Conservation (phyloP, 2,329 filamentous ascomycete species). For the Beauveria sp. region DNA sequence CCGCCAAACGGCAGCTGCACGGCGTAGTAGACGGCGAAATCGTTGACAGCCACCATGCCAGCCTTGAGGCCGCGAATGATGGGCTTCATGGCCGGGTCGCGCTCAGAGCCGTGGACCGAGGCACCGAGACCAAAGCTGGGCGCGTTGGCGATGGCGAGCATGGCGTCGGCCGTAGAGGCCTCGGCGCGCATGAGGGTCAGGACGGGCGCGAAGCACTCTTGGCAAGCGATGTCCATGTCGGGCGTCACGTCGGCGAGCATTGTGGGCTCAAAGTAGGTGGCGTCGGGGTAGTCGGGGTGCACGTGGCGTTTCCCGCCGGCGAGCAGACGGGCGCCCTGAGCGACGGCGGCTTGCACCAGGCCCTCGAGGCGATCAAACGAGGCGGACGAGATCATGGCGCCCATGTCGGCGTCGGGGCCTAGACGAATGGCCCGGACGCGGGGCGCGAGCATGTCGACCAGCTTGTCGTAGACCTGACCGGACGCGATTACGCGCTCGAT, state of each 20-base stretch:
- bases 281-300: conserved; percentile 67
- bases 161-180: conserved; percentile 49
- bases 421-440: conserved; percentile 68
- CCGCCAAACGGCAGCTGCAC: conserved; percentile 94
- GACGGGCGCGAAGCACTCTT: conserved; percentile 89
- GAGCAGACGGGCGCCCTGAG: conserved; percentile 70
- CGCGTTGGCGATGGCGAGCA: conserved; percentile 74
- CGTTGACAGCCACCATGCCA: conserved; percentile 92
- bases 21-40: conserved; percentile 90
- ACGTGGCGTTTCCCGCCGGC: conserved; percentile 65
- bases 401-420: conserved; percentile 73
- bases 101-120: conserved; percentile 71
- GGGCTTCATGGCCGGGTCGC: conserved; percentile 49
- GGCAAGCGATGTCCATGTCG: conserved; percentile 77
- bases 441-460: conserved; percentile 63
- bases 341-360: conserved; percentile 70
- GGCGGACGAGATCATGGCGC: conserved; percentile 77
- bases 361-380: conserved; percentile 69
- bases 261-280: conserved; percentile 90
- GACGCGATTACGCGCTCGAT: conserved; percentile 87
- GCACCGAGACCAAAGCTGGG: conserved; percentile 81
- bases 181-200: conserved; percentile 75
- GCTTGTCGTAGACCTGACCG: conserved; percentile 64
- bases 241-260: conserved; percentile 83
- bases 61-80: conserved; percentile 64